Evolutionary conservation across 768 basidiomycete species (phyloP).

Genomic region (Tricholomella constricta): DNA sequence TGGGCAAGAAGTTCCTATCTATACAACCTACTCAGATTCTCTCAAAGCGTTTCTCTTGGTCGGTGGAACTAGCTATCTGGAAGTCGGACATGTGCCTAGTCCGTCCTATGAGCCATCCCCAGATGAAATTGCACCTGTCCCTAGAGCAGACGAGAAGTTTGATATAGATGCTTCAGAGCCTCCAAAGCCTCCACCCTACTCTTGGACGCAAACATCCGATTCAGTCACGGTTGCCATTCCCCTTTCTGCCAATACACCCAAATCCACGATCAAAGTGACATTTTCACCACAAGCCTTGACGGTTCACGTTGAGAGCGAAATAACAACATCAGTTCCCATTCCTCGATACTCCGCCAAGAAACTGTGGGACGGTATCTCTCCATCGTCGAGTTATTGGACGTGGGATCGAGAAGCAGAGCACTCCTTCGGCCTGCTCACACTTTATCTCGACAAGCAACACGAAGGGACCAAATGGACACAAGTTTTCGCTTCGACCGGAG

Average conservation of each 20-base stretch:
- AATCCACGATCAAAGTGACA: constrained; percentile 62
- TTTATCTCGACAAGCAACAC: constrained; percentile 87
- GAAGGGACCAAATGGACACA: constrained; percentile 86
- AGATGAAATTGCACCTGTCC: constrained; percentile 72
- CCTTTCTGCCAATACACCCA: constrained; percentile 70
- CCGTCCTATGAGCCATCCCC: constrained; percentile 56
- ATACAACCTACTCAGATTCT: constrained; percentile 47
- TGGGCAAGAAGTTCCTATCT: constrained; percentile 71
- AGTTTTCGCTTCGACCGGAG: constrained; percentile 66
- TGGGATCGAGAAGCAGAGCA: constrained; percentile 80
- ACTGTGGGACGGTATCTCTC: constrained; percentile 80
- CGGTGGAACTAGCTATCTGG: constrained; percentile 58
- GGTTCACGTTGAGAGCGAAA: constrained; percentile 51
- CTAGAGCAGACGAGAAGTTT: constrained; percentile 59
- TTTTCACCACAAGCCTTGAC: constrained; percentile 70
- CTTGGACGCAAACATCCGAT: constrained; percentile 89
- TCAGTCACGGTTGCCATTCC: constrained; percentile 83
- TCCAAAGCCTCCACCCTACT: constrained; percentile 75
- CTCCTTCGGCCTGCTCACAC: constrained; percentile 67
- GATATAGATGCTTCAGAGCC: constrained; percentile 39
- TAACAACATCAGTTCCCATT: constrained; percentile 37
- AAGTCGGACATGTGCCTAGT: constrained; percentile 32
- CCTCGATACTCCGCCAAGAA: constrained; percentile 63
- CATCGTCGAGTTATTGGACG: constrained; percentile 88
- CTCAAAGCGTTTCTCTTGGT: constrained; percentile 55